Percentiles rank a stretch among this genome's conserved stretches.
These are phyloP conservation scores for Madurella fahalii DNA, from an alignment of 2,329 filamentous ascomycete genomes.

Conservation along the genomic window DNA sequence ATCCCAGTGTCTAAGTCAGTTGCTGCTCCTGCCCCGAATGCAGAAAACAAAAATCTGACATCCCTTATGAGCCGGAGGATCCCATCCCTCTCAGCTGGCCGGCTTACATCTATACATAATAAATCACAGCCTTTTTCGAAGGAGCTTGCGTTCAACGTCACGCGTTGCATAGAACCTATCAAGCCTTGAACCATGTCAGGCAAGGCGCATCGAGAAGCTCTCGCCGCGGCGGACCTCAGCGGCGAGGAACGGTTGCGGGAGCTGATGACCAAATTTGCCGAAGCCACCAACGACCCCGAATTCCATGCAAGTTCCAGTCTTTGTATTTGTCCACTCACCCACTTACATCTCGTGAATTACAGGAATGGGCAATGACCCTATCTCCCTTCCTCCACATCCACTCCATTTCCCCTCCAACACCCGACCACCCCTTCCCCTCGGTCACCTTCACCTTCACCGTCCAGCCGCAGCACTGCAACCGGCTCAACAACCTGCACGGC, in stretches of 20 bases:
- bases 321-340: no score
- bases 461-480: slow-evolving; percentile 50
- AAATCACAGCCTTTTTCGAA: no score
- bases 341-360: neutral
- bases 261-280: slow-evolving; percentile 10
- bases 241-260: slow-evolving; percentile 19
- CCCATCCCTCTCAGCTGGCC: no score
- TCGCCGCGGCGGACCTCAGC: neutral
- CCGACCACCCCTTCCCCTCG: slow-evolving; percentile 33
- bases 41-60: no score
- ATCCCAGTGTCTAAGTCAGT: no score
- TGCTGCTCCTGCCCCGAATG: no score
- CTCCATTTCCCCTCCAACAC: slow-evolving; percentile 30
- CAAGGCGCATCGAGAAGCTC: neutral
- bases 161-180: no score
- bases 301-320: slow-evolving; percentile 10
- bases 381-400: slow-evolving; percentile 40
- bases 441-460: slow-evolving; percentile 32
- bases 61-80: no score
- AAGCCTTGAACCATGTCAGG: neutral
- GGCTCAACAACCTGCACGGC: slow-evolving; percentile 53
- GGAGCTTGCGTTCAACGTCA: no score
- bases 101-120: no score
- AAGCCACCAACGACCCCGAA: slow-evolving; percentile 5
- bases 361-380: slow-evolving; percentile 41